phyloP scores from a whole-genome alignment of 2,329 filamentous ascomycete genomes.

The Arthrocladium fulminans region DNA sequence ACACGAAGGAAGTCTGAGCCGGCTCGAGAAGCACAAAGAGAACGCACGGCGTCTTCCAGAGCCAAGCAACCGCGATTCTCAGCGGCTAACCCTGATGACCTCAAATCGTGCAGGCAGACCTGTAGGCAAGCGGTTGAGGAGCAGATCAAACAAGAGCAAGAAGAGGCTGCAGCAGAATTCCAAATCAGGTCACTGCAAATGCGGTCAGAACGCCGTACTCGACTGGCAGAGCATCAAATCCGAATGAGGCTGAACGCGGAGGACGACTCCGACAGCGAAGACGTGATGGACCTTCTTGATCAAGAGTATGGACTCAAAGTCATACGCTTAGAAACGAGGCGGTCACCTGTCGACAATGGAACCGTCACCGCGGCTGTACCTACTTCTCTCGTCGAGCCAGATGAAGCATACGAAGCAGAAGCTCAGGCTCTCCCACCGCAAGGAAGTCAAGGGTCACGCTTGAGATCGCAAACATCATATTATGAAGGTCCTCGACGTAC shows the following conservation, averaged over 20 bases:
- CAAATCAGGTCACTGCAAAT: neutral
- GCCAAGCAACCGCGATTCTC: neutral
- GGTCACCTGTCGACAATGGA: neutral
- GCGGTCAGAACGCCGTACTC: neutral
- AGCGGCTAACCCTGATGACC: neutral
- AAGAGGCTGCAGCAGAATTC: constrained; percentile 2
- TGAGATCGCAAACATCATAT: neutral
- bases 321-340: neutral
- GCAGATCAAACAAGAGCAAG: constrained; percentile 5
- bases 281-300: constrained; percentile 2
- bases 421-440: neutral
- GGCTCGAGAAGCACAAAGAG: neutral
- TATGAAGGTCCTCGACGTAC: neutral
- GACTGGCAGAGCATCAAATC: neutral
- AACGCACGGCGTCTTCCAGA: neutral
- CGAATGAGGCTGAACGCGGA: neutral
- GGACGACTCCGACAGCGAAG: constrained; percentile 4
- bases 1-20: neutral
- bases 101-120: neutral
- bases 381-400: neutral
- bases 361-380: neutral
- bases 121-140: neutral
- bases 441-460: neutral
- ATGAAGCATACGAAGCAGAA: neutral
- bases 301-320: constrained; percentile 4